phyloP scores from a whole-genome alignment of 1,139 yeast genomes.

The Eremothecium gossypii region DNA sequence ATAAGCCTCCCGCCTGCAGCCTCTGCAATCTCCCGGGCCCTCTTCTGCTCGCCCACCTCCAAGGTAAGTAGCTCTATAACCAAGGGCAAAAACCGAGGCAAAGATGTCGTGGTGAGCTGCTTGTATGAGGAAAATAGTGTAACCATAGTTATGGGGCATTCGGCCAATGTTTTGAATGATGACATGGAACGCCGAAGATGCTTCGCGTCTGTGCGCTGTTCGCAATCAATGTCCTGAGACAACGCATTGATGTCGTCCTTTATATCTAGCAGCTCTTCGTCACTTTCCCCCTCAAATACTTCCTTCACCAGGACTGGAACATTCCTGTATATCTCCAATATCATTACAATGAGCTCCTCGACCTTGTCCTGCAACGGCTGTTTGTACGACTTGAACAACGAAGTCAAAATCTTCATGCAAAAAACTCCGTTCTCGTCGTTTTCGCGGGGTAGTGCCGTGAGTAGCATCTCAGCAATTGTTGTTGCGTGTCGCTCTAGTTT shows the following conservation, averaged over 20 bases:
- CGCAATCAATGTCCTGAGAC: conserved; percentile 8
- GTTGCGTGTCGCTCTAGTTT: conserved; percentile 65
- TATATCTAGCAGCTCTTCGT: conserved; percentile 6
- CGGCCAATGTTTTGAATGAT: conserved; percentile 88
- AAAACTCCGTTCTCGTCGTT: conserved; percentile 94
- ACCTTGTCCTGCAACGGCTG: conserved; percentile 60
- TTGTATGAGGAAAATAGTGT: conserved; percentile 83
- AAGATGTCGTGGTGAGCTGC: conserved; percentile 57
- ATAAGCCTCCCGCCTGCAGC: conserved; percentile 46
- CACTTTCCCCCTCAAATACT: conserved; percentile 37
- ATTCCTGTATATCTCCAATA: conserved; percentile 69
- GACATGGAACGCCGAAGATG: conserved; percentile 45
- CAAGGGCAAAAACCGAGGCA: conserved; percentile 74
- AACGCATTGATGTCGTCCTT: conserved; percentile 5
- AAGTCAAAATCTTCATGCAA: conserved; percentile 84
- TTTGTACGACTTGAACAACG: conserved; percentile 80
- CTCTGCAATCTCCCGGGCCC: conserved; percentile 54
- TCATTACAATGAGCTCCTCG: conserved; percentile 67
- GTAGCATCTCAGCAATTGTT: conserved; percentile 52
- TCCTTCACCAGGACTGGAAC: conserved; percentile 68
- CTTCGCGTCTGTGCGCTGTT: conserved; percentile 12
- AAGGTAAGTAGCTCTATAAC: conserved; percentile 65
- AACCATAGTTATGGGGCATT: conserved; percentile 95
- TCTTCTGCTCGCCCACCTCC: conserved; percentile 68
- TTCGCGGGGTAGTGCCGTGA: conserved; percentile 56